Base-by-base conservation (phyloP, 345 rosid species). In the Boechera divaricarpa region DNA sequence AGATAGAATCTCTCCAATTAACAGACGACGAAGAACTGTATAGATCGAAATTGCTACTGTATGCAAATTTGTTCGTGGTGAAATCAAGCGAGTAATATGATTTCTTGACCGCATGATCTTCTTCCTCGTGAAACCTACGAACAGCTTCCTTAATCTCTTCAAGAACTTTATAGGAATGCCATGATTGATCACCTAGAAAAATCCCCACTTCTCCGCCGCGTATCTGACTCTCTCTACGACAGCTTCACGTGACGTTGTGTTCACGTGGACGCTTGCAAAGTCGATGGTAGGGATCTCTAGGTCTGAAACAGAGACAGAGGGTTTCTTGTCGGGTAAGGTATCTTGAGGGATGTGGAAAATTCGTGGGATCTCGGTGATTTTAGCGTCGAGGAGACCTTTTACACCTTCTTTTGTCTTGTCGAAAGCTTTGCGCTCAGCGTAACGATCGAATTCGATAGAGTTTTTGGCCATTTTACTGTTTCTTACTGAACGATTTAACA, bases 101-200 rank as follows among this genome's bases (percentile, higher is more conserved):
- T 58, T 64, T 77, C 73, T 77, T 77, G 72, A 71, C 60, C 52
- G 57, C 81, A 10, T 53, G 28, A 63, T 65, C 77, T 16, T 63
- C 70, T 52, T 6, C 16, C 53, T 78, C 81, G 24, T 71, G 77
- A 72, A 78, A 72, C 55, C 73, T 65, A 28, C 63, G 69, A 47
- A 26, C 69, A 1, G 63, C 77, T 13, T 72, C 68, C 64, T 66
- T 21, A 8, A 71, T 66, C 69, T 78, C 77, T 52, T 65, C 48
- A 36, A 78, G 77, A 72, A 78, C 77, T 42, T 49, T 26, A 70
- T 32, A 6, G 81, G 85, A 28, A 85, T 69, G 48, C 84, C 87
- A 54, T 84, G 89, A 57, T 85, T 82, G 15, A 78, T 72, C 67
- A 86, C 86, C 56, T 86, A 87, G 47, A 86, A 85, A 75, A 87